Conservation (phyloP, 2,329 filamentous ascomycete species). For the Aspergillus vadensis region DNA sequence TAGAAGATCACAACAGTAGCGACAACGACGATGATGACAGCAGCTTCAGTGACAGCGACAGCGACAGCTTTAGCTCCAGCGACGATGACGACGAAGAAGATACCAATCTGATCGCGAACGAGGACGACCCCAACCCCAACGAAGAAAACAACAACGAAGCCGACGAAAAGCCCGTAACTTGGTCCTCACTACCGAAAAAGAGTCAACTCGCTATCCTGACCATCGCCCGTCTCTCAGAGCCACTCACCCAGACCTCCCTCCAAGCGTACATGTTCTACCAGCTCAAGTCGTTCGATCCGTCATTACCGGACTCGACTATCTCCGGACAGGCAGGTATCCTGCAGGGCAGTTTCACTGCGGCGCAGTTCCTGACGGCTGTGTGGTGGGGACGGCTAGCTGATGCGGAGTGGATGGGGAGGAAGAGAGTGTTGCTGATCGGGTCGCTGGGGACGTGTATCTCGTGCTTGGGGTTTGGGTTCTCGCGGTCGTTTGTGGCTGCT, state of each 20-base stretch:
- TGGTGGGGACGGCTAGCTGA: conserved; percentile 75
- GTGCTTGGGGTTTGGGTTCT: conserved; percentile 70
- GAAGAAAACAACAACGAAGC: conserved; percentile 10
- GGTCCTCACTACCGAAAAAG: conserved; percentile 74
- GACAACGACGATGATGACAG: conserved; percentile 6
- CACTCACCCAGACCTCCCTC: conserved; percentile 75
- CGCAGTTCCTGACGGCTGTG: conserved; percentile 80
- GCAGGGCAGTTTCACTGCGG: conserved; percentile 75
- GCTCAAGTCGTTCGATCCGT: conserved; percentile 73
- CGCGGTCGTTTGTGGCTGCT: conserved; percentile 62
- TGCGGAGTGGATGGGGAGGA: conserved; percentile 68
- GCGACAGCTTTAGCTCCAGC: not conserved
- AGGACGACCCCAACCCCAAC: conserved; percentile 17
- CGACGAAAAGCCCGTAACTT: conserved; percentile 58
- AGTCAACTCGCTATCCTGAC: conserved; percentile 76
- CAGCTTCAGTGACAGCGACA: not conserved
- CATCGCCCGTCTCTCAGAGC: conserved; percentile 77
- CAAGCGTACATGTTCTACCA: conserved; percentile 87
- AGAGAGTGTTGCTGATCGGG: conserved; percentile 76
- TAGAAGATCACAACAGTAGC: conserved; percentile 7
- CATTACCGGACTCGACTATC: conserved; percentile 63
- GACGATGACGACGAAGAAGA: conserved; percentile 6
- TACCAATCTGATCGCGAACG: conserved; percentile 18
- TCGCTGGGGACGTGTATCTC: conserved; percentile 69
- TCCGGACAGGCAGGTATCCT: conserved; percentile 76